These are phyloP conservation scores for Corynascus novoguineensis DNA, from an alignment of 495 filamentous ascomycete species.

Conservation along the genomic window DNA sequence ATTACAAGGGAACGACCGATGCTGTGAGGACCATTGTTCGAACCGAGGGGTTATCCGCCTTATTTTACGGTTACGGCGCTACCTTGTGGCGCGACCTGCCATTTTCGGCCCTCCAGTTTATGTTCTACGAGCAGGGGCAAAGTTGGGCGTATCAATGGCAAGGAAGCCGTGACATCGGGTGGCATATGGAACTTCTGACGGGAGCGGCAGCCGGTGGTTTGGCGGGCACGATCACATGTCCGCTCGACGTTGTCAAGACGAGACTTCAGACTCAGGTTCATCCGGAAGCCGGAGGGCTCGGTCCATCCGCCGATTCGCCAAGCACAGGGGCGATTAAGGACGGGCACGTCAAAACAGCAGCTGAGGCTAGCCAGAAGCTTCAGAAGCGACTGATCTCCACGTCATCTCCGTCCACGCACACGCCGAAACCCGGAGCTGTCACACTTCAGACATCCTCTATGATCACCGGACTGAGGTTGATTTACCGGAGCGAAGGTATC, in stretches of 20 bases:
- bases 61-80: constrained; percentile 92
- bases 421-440: constrained; percentile 64
- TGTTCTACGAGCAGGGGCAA: constrained; percentile 95
- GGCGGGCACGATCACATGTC: constrained; percentile 90
- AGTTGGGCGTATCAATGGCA: constrained; percentile 68
- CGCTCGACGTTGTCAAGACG: constrained; percentile 96
- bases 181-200: constrained; percentile 79
- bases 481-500: constrained; percentile 84
- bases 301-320: not conserved
- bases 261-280: constrained; percentile 93
- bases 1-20: constrained; percentile 75
- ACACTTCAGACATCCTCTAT: constrained; percentile 85
- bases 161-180: constrained; percentile 68
- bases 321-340: constrained; percentile 12
- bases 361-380: constrained; percentile 30
- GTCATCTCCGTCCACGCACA: constrained; percentile 72
- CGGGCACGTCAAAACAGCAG: constrained; percentile 14
- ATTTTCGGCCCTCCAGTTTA: constrained; percentile 92
- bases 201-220: constrained; percentile 89
- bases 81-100: constrained; percentile 93
- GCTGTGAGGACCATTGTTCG: constrained; percentile 77
- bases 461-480: constrained; percentile 72
- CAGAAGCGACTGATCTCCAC: constrained; percentile 73
- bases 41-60: constrained; percentile 72
- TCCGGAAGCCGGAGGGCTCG: constrained; percentile 19